Conservation (phyloP, 108 stramenopile species). For the Nitzschia putrida region DNA sequence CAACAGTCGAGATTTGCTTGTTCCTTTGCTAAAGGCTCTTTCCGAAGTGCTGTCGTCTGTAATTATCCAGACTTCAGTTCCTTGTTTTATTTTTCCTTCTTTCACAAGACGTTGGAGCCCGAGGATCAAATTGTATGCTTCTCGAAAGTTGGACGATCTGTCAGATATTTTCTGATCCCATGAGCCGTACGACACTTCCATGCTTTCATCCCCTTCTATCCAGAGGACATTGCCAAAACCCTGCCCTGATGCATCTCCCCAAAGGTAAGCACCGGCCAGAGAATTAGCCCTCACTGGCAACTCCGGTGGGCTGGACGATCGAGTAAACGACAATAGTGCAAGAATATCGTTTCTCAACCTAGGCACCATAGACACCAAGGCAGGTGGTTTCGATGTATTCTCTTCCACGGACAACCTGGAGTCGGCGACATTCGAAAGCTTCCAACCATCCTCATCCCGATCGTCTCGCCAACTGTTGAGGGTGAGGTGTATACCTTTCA, state of each 20-base stretch:
- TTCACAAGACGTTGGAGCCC: constrained; percentile 29
- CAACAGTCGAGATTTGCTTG: background rate
- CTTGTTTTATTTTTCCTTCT: constrained; percentile 6
- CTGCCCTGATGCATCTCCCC: constrained; percentile 46
- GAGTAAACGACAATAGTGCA: too few relatives aligned
- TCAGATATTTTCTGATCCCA: too few relatives aligned
- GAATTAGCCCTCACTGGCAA: constrained; percentile 13
- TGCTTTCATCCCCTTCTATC: background rate
- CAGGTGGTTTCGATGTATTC: background rate
- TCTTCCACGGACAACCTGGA: background rate
- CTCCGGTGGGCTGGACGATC: background rate
- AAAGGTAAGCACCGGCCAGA: background rate
- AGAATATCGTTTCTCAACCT: constrained; percentile 32
- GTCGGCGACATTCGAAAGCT: too few relatives aligned
- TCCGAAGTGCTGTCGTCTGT: constrained; percentile 53
- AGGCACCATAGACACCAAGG: constrained; percentile 27
- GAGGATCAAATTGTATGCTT: constrained; percentile 38
- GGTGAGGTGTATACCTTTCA: constrained; percentile 56
- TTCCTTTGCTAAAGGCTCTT: constrained; percentile 14
- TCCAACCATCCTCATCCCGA: constrained; percentile 57
- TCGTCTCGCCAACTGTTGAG: constrained; percentile 37
- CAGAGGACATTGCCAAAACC: constrained; percentile 35
- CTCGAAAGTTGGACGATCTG: constrained; percentile 36
- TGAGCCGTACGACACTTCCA: constrained; percentile 13
- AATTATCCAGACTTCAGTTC: constrained; percentile 51